Conservation (phyloP, 140 eudicot species). For the Anethum foeniculum region DNA sequence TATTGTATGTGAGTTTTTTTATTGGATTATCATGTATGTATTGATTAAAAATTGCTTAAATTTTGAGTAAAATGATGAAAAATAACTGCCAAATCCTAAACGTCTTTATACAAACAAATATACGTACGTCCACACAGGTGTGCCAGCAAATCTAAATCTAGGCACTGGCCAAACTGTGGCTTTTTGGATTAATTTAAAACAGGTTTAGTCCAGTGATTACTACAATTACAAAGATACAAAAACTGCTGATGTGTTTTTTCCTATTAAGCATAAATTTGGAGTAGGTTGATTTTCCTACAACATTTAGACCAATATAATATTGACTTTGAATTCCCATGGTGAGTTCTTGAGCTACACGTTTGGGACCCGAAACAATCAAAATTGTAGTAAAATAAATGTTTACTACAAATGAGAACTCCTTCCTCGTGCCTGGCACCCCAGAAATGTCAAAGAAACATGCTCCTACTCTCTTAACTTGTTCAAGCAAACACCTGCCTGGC, state of each 20-base stretch:
- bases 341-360: neutral
- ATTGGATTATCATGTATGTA: too few species aligned
- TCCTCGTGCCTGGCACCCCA: neutral
- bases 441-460: constrained; percentile 5
- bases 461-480: neutral
- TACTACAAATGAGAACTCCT: neutral
- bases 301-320: neutral
- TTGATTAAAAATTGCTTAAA: too few species aligned
- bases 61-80: too few species aligned
- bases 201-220: neutral
- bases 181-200: too few species aligned
- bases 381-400: neutral
- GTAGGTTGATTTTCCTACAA: neutral
- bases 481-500: neutral
- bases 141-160: neutral
- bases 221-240: neutral
- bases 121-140: neutral
- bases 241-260: too few species aligned
- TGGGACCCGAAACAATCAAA: neutral
- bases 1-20: too few species aligned
- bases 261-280: too few species aligned
- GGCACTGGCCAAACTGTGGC: neutral
- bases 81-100: neutral
- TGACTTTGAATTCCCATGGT: neutral
- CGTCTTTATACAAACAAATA: neutral